Percentiles rank a stretch among this genome's conserved stretches.
Conservation (phyloP, 202 grass and related monocot species). For the Saccharum hybrid region DNA sequence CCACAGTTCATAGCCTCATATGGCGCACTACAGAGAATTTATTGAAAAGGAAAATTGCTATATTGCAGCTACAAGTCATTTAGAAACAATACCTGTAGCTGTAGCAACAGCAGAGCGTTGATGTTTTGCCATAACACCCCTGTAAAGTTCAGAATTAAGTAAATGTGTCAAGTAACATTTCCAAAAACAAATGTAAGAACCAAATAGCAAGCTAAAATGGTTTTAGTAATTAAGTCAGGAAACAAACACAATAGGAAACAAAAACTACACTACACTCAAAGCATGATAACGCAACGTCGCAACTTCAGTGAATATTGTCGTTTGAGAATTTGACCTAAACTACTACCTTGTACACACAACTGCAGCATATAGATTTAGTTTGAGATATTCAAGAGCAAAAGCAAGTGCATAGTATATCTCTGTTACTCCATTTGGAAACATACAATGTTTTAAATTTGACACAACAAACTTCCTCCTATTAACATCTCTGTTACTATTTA, state of each 20-base stretch:
- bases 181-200: slow-evolving; percentile 19
- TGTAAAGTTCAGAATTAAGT: slow-evolving; percentile 46
- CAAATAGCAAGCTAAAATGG: not conserved
- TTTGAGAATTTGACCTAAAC: not conserved
- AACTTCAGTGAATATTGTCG: not conserved
- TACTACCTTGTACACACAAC: not conserved
- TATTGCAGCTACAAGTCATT: slow-evolving; percentile 30
- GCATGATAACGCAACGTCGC: too few relatives aligned
- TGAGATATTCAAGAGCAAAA: not conserved
- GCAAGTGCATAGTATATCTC: not conserved
- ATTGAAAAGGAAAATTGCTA: not conserved
- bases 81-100: slow-evolving; percentile 43
- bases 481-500: not conserved
- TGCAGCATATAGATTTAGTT: not conserved
- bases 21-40: not conserved
- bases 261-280: not conserved
- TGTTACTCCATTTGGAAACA: not conserved
- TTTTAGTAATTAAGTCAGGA: not conserved
- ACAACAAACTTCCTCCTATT: not conserved
- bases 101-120: slow-evolving; percentile 39
- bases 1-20: not conserved
- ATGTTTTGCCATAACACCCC: slow-evolving; percentile 47
- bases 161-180: slow-evolving; percentile 33
- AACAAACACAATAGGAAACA: slow-evolving; percentile 5
- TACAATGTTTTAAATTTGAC: not conserved